Evolutionary conservation across 495 filamentous ascomycete genomes (phyloP).

Genomic region (Xylaria sp.): DNA sequence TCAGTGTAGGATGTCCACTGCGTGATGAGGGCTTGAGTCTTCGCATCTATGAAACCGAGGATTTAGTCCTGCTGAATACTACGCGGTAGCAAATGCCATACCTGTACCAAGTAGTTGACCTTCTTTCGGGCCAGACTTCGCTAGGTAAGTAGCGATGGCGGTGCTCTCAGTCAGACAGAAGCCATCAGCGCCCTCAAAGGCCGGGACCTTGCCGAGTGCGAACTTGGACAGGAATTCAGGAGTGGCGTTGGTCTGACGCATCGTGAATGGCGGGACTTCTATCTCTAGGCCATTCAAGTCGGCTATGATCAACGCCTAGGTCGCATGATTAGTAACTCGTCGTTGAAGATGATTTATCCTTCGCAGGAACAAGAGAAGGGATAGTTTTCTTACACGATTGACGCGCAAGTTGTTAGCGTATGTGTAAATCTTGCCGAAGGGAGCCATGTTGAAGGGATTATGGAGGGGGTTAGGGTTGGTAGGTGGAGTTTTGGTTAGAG

Average conservation of each 20-base stretch:
- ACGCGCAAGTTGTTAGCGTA: constrained; percentile 57
- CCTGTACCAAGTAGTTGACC: constrained; percentile 59
- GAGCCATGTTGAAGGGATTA: constrained; percentile 50
- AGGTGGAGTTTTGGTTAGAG: not conserved
- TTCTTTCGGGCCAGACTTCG: constrained; percentile 58
- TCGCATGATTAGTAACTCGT: constrained; percentile 1
- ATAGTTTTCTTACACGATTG: constrained; percentile 49
- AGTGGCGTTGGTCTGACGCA: constrained; percentile 54
- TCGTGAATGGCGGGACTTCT: constrained; percentile 47
- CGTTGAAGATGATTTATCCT: not conserved
- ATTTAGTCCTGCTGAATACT: not conserved
- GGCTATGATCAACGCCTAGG: constrained; percentile 59
- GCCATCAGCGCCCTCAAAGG: constrained; percentile 62
- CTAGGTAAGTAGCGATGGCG: constrained; percentile 63
- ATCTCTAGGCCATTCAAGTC: constrained; percentile 61
- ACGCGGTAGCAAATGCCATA: constrained; percentile 17
- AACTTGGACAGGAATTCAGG: constrained; percentile 66
- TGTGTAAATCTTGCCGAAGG: constrained; percentile 60
- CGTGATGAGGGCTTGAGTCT: constrained; percentile 56
- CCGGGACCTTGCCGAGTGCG: constrained; percentile 66
- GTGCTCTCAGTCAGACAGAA: constrained; percentile 58
- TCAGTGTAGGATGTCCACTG: constrained; percentile 60
- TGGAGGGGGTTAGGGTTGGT: not conserved
- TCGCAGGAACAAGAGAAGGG: not conserved
- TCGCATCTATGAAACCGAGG: constrained; percentile 11